Percentiles rank a stretch among this genome's conserved stretches.
Conservation (phyloP, 2,329 filamentous ascomycete genomes). For the Trichophyton equinum region DNA sequence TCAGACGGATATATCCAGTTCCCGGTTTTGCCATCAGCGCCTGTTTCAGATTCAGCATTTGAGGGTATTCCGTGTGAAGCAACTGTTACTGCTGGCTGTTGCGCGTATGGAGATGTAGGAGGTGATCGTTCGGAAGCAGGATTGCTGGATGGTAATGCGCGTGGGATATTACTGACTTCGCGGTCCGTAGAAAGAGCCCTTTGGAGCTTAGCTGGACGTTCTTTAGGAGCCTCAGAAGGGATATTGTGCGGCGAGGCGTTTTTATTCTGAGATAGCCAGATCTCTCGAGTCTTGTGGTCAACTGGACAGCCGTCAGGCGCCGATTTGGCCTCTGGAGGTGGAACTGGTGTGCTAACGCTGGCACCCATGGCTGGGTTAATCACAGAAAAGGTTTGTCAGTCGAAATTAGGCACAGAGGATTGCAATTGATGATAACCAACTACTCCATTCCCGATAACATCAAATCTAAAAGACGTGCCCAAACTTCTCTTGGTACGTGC, state of each 20-base stretch:
- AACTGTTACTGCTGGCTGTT: conserved; percentile 16
- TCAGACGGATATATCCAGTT: conserved; percentile 98
- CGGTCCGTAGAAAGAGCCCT: conserved; percentile 52
- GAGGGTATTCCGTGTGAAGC: conserved; percentile 38
- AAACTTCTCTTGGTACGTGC: too few relatives aligned
- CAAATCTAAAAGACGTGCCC: too few relatives aligned
- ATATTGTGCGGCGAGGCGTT: conserved; percentile 28
- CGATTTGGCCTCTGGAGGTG: conserved; percentile 16
- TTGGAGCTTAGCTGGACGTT: conserved; percentile 19
- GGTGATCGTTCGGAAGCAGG: conserved; percentile 11
- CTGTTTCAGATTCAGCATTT: conserved; percentile 69
- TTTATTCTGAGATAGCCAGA: conserved; percentile 63
- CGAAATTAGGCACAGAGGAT: too few relatives aligned
- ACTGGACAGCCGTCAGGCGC: conserved; percentile 57
- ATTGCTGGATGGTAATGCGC: conserved; percentile 33
- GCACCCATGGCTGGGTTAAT: conserved; percentile 24
- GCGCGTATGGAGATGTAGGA: conserved; percentile 22
- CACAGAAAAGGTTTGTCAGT: neutral
- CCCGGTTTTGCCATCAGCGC: conserved; percentile 54
- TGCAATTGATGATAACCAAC: too few relatives aligned
- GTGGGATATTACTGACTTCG: conserved; percentile 67
- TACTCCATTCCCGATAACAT: too few relatives aligned
- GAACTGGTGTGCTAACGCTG: conserved; percentile 25
- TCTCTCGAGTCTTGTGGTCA: conserved; percentile 75
- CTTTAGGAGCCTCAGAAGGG: conserved; percentile 16